Percentiles rank a stretch among this genome's conserved stretches.
Conservation (phyloP, 106 monocot genomes). For the Xerophyta viscosa region DNA sequence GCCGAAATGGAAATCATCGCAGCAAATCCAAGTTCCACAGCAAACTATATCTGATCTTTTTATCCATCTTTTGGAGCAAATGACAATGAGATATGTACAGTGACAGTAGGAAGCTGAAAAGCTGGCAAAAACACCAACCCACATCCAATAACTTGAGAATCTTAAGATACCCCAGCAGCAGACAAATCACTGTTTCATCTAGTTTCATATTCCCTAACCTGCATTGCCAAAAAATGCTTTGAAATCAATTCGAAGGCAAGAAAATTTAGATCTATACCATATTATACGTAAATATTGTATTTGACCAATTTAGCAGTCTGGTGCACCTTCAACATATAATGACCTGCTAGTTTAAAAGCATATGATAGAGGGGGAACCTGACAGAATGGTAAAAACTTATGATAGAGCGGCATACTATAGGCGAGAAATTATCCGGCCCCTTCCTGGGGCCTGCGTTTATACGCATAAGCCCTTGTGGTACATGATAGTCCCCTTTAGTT, state of each 20-base stretch:
- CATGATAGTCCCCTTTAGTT: too few species aligned
- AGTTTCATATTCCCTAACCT: slow-evolving; percentile 97
- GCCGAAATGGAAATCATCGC: slow-evolving; percentile 81
- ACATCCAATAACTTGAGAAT: slow-evolving; percentile 91
- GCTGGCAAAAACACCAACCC: slow-evolving; percentile 73
- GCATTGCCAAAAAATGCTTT: slow-evolving; percentile 3
- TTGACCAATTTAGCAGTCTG: too few species aligned
- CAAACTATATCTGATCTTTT: slow-evolving; percentile 84
- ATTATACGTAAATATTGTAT: slow-evolving; percentile 8
- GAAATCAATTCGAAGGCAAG: too few species aligned
- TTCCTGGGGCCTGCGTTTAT: too few species aligned
- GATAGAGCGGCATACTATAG: too few species aligned
- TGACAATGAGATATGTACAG: slow-evolving; percentile 67
- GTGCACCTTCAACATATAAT: too few species aligned
- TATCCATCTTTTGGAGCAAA: slow-evolving; percentile 82
- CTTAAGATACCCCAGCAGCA: slow-evolving; percentile 68
- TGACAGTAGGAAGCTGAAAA: slow-evolving; percentile 70
- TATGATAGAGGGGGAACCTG: too few species aligned
- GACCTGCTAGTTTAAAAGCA: too few species aligned
- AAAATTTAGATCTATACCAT: too few species aligned
- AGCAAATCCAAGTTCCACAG: slow-evolving; percentile 65
- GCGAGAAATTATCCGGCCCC: too few species aligned
- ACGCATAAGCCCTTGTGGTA: too few species aligned
- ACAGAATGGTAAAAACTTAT: too few species aligned
- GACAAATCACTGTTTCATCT: slow-evolving; percentile 60